Evolutionary conservation across 163 green algal genomes (phyloP), one percentile per base, ranked within the genome.

Genomic region (Chlorella variabilis): DNA sequence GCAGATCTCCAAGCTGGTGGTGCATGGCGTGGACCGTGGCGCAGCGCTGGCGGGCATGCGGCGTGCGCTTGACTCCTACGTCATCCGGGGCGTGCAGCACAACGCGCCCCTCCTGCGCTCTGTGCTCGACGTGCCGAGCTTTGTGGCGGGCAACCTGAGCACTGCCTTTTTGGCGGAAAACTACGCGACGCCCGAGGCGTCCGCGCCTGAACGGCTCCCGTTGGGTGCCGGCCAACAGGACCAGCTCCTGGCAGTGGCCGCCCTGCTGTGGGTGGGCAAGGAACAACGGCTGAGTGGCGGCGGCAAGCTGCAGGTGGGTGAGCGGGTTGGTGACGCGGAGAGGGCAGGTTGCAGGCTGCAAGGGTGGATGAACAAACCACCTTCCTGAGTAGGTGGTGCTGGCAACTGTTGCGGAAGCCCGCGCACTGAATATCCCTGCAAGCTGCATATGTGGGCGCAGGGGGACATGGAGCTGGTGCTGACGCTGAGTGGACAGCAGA

Each of bases 1-100:
- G n/a, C 84, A 90, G 82, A 88, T 93, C 33, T 56, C 59, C 31
- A 94, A 93, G 61, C 81, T 98, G 62, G 87, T 92, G 39, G 94
- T 91, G 13, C 62, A 84, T 15, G 80, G 74, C 58, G 45, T 41
- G 2, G 75, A 86, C 65, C 79, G 84, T 18, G 11, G 42, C 0
- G 27, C 38, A 29, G 80, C 84, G 31, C 74, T 86, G 34, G 2
- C 62, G 2, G 42, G 27, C 45, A 81, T 81, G 71, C 42, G 63
- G 18, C 25, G 62, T 2, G 84, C 84, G 21, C 73, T 88, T 25
- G 84, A 88, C 49, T 33, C 34, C 4, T 88, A 88, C 56, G 51
- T 85, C 15, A 85, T 88, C 56, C 51, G 79, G 2, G 84, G 84
- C 7, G 84, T 88, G 54, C 78, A 77, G 56, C 79, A 88, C 73